Base-by-base conservation (phyloP, 1,284 basidiomycete species). In the Phenoliferia sp. region DNA sequence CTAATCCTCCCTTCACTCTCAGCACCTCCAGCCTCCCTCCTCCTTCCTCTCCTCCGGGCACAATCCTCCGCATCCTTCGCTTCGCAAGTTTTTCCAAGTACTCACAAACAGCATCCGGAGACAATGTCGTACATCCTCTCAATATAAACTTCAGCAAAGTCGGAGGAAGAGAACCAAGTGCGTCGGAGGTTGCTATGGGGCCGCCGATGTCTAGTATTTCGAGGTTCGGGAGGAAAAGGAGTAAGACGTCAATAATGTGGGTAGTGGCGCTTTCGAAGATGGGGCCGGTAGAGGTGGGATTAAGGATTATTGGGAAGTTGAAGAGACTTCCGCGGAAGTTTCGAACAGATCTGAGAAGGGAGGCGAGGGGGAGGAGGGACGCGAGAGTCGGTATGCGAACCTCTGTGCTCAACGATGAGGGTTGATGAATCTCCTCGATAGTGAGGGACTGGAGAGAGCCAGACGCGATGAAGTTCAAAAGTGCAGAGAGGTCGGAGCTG, bases 381-480 rank as follows among this genome's bases (percentile, higher is more conserved):
- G 12, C 36, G 59, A 59, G 59, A 16, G 58, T 39, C 61, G 66
- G 56, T 57, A 35, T 4, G 64, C 59, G 16, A 62, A 57, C 22
- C 34, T 10, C 1, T n/a, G 48, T 22, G 29, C 26, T 22, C n/a
- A 59, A 52, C 10, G 2, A 7, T 4, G 6, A 22, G 1, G 56
- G 50, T 12, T 39, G n/a, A 61, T 60, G 58, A 9, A 17, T 7
- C 34, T 71, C 66, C 2, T 62, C 64, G 22, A 71, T 33, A 3
- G 15, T 36, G 19, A 71, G 39, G 5, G 36, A 17, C 31, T 54
- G 39, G 29, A 71, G 35, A 3, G 22, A 57, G 1, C 57, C 56
- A 0, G 29, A 33, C 16, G 57, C 55, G 12, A 68, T 34, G 6
- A 68, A 65, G 22, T 16, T 7, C 22, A 71, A 15, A 2, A 71